These are phyloP conservation scores for Pyrenochaeta sp. DNA, from an alignment of 2,329 filamentous ascomycete genomes.

Conservation along the genomic window DNA sequence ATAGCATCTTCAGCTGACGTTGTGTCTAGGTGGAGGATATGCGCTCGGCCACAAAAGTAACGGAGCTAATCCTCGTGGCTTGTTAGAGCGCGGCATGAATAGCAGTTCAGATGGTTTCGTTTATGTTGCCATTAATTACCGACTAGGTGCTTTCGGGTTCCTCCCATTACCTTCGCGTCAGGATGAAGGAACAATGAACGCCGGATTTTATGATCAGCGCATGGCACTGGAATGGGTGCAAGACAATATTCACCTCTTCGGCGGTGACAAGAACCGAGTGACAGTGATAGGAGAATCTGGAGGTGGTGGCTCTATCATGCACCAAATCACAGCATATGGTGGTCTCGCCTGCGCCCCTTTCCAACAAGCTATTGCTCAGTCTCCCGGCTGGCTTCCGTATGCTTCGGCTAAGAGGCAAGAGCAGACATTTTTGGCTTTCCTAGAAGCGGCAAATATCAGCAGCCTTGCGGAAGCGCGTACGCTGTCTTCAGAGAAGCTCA, in stretches of 20 bases:
- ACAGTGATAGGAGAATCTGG: slow-evolving; percentile 35
- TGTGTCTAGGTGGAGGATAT: no score
- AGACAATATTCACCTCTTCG: slow-evolving; percentile 48
- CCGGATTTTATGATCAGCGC: slow-evolving; percentile 56
- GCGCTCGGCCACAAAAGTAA: no score
- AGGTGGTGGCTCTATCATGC: slow-evolving; percentile 63
- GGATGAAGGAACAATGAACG: slow-evolving; percentile 36
- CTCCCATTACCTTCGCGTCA: slow-evolving; percentile 56
- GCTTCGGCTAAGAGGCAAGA: slow-evolving; percentile 47
- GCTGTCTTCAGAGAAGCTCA: slow-evolving; percentile 51
- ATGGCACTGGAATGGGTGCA: slow-evolving; percentile 60
- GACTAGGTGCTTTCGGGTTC: slow-evolving; percentile 59
- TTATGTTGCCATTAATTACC: slow-evolving; percentile 58
- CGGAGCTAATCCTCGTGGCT: no score
- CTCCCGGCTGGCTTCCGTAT: slow-evolving; percentile 45
- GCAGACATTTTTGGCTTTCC: slow-evolving; percentile 49
- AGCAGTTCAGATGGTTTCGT: no score
- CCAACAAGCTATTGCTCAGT: slow-evolving; percentile 57
- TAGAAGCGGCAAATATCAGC: slow-evolving; percentile 54
- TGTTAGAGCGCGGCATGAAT: no score
- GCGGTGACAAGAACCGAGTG: neutral
- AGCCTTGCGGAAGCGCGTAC: slow-evolving; percentile 56
- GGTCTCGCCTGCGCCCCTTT: slow-evolving; percentile 53
- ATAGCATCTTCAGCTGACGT: no score
- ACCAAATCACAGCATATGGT: slow-evolving; percentile 64